These are phyloP conservation scores for Cordyceps farinosa DNA, from an alignment of 2,329 filamentous ascomycete species.

Conservation along the genomic window DNA sequence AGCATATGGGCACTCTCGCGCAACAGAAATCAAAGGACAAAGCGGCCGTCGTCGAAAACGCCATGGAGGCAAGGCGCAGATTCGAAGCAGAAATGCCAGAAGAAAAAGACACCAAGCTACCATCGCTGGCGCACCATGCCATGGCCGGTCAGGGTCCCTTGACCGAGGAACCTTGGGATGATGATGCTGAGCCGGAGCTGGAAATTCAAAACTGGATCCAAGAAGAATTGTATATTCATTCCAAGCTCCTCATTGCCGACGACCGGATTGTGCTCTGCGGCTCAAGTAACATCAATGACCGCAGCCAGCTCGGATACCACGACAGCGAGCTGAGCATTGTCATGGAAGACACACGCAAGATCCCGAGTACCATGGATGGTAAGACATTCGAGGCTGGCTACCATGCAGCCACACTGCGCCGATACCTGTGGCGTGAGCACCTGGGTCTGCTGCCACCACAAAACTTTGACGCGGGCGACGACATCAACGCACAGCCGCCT, in stretches of 20 bases:
- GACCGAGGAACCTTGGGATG: conserved; percentile 73
- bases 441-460: conserved; percentile 77
- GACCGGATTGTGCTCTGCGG: conserved; percentile 82
- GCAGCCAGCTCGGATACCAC: conserved; percentile 80
- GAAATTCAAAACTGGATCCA: conserved; percentile 90
- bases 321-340: conserved; percentile 90
- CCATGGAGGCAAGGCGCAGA: conserved; percentile 45
- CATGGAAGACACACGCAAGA: conserved; percentile 73
- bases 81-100: conserved; percentile 49
- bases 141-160: conserved; percentile 64
- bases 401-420: conserved; percentile 75
- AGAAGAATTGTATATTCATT: conserved; percentile 94
- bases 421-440: conserved; percentile 87
- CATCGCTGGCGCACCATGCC: conserved; percentile 68
- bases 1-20: conserved; percentile 44
- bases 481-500: conserved; percentile 72
- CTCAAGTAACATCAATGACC: conserved; percentile 88
- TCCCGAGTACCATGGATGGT: conserved; percentile 76
- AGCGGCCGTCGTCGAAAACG: conserved; percentile 35
- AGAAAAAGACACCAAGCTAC: conserved; percentile 35
- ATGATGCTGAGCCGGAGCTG: conserved; percentile 65
- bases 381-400: conserved; percentile 72
- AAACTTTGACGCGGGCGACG: conserved; percentile 60
- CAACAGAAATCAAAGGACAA: conserved; percentile 36
- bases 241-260: conserved; percentile 85